Conservation (phyloP, 306 rosid genomes). For the Hippophae rhamnoides region DNA sequence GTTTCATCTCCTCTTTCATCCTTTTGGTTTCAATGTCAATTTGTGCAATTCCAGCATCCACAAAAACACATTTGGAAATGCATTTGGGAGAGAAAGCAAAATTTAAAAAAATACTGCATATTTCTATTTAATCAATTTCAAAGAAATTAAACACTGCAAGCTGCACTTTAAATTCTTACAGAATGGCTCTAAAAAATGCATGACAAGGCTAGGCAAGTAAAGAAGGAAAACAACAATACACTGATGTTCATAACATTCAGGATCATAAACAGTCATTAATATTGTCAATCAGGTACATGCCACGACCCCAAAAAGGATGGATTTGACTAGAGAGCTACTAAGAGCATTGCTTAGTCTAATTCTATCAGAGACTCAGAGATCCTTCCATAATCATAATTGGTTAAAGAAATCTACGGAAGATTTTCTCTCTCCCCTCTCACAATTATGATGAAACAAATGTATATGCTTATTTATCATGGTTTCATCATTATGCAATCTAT, state of each 20-base stretch:
- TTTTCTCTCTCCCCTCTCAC: no score
- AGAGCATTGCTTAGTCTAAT: no score
- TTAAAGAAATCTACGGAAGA: no score
- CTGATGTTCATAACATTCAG: background rate
- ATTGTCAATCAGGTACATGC: no score
- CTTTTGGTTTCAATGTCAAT: conserved; percentile 78
- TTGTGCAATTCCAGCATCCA: conserved; percentile 85
- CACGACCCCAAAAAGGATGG: no score
- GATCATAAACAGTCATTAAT: no score
- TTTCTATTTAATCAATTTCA: background rate
- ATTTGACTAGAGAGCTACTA: no score
- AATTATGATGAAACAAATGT: no score
- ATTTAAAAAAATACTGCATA: background rate
- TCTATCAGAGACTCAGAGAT: no score
- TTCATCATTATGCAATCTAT: no score
- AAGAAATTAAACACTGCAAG: background rate
- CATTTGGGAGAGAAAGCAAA: conserved; percentile 7
- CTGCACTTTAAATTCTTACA: background rate
- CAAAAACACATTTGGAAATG: conserved; percentile 75
- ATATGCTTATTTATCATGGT: no score
- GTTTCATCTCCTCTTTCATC: conserved; percentile 82
- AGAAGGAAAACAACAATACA: background rate
- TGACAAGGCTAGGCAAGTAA: background rate
- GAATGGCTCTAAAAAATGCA: background rate
- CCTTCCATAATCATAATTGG: no score